phyloP scores from a whole-genome alignment of 371 early-diverging fungal species.

The Mortierella sp. region DNA sequence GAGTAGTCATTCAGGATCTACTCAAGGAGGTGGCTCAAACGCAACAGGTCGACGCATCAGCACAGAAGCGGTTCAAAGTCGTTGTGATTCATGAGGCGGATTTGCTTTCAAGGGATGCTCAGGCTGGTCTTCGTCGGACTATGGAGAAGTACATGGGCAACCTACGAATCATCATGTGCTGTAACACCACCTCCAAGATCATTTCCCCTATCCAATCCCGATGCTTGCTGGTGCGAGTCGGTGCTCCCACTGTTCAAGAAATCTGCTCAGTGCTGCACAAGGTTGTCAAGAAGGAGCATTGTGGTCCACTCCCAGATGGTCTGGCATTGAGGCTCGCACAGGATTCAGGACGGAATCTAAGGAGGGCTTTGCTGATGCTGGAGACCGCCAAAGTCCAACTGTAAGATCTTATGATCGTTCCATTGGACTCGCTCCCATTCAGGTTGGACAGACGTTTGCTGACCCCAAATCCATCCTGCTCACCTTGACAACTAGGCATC shows the following conservation, averaged over 20 bases:
- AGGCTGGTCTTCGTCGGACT: slow-evolving; percentile 98
- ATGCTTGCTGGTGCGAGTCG: slow-evolving; percentile 92
- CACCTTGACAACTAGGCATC: slow-evolving; percentile 36
- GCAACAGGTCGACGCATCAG: slow-evolving; percentile 90
- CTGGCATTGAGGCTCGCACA: slow-evolving; percentile 78
- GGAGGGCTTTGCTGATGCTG: slow-evolving; percentile 90
- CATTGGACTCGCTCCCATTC: too few species aligned
- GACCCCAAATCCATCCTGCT: too few species aligned
- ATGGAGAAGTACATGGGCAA: slow-evolving; percentile 99
- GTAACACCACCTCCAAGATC: slow-evolving; percentile 90
- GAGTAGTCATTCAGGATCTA: slow-evolving; percentile 95
- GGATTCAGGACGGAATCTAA: slow-evolving; percentile 84
- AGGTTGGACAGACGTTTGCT: too few species aligned
- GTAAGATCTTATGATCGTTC: slow-evolving; percentile 49
- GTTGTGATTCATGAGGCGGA: slow-evolving; percentile 98
- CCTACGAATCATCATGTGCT: slow-evolving; percentile 95
- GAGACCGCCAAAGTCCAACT: slow-evolving; percentile 87
- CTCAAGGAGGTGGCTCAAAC: slow-evolving; percentile 99
- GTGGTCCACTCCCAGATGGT: slow-evolving; percentile 68
- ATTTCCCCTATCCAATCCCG: slow-evolving; percentile 97
- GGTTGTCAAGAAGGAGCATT: slow-evolving; percentile 84
- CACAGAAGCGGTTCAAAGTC: slow-evolving; percentile 91
- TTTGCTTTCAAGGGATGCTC: slow-evolving; percentile 92
- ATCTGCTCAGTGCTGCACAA: slow-evolving; percentile 71
- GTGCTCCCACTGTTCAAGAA: slow-evolving; percentile 82